phyloP scores from a whole-genome alignment of 805 yeast genomes.

The Komagataella populi region DNA sequence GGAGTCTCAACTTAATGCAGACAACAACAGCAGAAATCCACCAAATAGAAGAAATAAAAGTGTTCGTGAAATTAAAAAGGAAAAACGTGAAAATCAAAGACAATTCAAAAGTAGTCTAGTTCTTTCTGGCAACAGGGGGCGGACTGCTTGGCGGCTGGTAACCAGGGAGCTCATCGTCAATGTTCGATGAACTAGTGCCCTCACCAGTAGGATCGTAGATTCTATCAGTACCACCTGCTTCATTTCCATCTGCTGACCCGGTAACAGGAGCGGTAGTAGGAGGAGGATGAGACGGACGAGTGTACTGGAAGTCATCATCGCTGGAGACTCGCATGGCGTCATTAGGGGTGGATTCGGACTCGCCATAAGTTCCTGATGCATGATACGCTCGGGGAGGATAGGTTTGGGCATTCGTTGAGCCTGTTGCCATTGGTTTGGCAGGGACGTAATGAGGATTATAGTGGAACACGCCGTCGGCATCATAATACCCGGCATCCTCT shows the following conservation, averaged over 20 bases:
- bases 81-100: background rate
- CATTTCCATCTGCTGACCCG: background rate
- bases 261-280: background rate
- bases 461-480: slow-evolving; percentile 37
- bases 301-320: background rate
- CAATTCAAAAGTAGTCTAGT: background rate
- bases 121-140: background rate
- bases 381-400: background rate
- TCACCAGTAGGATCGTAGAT: background rate
- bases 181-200: background rate
- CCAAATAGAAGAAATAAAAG: background rate
- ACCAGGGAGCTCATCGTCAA: background rate
- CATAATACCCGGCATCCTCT: slow-evolving; percentile 68
- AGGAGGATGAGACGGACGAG: slow-evolving; percentile 1
- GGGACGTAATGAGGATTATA: slow-evolving; percentile 1
- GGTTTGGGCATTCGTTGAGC: background rate
- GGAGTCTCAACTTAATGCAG: background rate
- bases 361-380: background rate
- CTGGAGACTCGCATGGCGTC: background rate
- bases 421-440: background rate
- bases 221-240: background rate
- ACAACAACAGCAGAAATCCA: background rate
- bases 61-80: background rate
- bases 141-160: background rate
- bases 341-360: background rate